Percentiles rank a stretch among this genome's conserved stretches.
These are phyloP conservation scores for Bruguiera hainesii DNA, from an alignment of 441 rosid species.

Conservation along the genomic window DNA sequence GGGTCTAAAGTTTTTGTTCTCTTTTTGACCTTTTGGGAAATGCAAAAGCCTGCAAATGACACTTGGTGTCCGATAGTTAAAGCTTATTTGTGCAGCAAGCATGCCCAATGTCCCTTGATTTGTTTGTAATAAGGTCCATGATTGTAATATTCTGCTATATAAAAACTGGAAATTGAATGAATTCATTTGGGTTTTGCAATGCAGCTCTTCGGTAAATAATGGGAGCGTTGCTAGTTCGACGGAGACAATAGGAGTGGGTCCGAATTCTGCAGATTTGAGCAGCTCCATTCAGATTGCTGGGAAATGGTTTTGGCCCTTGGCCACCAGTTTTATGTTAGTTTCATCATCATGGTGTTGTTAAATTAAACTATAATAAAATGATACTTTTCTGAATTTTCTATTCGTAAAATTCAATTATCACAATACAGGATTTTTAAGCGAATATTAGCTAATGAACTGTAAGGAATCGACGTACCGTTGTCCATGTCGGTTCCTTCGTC, in stretches of 20 bases:
- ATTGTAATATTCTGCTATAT: not conserved
- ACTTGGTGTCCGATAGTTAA: not conserved
- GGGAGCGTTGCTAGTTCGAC: constrained; percentile 41
- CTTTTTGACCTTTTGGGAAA: not conserved
- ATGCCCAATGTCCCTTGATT: no score
- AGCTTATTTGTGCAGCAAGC: not conserved
- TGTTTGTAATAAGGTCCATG: not conserved
- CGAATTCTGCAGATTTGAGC: constrained; percentile 44
- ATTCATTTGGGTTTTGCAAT: constrained; percentile 12
- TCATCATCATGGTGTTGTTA: not conserved
- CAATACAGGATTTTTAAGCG: no score
- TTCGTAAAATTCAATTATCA: no score
- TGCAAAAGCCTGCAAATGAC: not conserved
- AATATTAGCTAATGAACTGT: no score
- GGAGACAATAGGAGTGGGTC: constrained; percentile 32
- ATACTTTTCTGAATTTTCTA: no score
- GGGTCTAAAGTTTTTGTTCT: not conserved
- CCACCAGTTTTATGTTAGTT: constrained; percentile 25
- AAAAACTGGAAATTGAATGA: not conserved
- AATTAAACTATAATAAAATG: no score
- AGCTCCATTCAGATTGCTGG: constrained; percentile 26
- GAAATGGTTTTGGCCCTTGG: constrained; percentile 32
- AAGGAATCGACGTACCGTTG: no score
- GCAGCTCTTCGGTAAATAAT: constrained; percentile 55
- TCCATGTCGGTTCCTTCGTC: no score